Evolutionary conservation across 192 early-diverging fungal genomes (phyloP).

Genomic region (Backusella circina): DNA sequence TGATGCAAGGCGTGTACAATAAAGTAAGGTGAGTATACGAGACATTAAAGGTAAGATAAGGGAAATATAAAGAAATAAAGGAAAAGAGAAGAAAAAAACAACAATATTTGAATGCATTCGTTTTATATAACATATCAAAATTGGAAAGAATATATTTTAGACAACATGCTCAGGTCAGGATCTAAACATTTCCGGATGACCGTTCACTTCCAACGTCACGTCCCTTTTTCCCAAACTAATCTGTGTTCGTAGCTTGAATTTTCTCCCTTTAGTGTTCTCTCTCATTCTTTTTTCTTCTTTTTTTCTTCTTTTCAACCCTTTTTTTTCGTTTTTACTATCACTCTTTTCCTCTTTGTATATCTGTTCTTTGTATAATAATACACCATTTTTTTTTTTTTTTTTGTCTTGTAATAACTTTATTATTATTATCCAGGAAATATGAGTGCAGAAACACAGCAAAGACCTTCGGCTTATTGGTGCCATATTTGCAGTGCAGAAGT

Average conservation of each 20-base stretch:
- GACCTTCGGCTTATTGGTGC: conserved; percentile 50
- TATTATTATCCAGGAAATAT: not conserved
- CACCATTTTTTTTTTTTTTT: conserved; percentile 3
- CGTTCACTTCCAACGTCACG: conserved; percentile 3
- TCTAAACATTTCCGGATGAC: conserved; percentile 2
- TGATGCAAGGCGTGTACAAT: conserved; percentile 10
- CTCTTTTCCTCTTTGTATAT: not conserved
- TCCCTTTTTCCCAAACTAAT: not conserved
- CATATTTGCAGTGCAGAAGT: conserved; percentile 63
- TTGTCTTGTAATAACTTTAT: not conserved
- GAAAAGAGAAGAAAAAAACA: not conserved
- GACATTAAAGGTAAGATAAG: not conserved
- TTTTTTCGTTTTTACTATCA: not conserved
- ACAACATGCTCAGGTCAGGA: conserved; percentile 2
- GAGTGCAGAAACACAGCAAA: not conserved
- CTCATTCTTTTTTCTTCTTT: not conserved
- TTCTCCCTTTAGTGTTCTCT: not conserved
- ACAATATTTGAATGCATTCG: not conserved
- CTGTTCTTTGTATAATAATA: not conserved
- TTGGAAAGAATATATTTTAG: not conserved
- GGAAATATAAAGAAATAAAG: not conserved
- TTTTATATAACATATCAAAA: not conserved
- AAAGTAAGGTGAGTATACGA: not conserved
- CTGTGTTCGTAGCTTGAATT: not conserved
- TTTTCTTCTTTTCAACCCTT: not conserved